A percentile compares a stretch with the other conserved stretches of the same genome.
Conservation (phyloP, 192 early-diverging fungal genomes). For the Backusella psychrophila region DNA sequence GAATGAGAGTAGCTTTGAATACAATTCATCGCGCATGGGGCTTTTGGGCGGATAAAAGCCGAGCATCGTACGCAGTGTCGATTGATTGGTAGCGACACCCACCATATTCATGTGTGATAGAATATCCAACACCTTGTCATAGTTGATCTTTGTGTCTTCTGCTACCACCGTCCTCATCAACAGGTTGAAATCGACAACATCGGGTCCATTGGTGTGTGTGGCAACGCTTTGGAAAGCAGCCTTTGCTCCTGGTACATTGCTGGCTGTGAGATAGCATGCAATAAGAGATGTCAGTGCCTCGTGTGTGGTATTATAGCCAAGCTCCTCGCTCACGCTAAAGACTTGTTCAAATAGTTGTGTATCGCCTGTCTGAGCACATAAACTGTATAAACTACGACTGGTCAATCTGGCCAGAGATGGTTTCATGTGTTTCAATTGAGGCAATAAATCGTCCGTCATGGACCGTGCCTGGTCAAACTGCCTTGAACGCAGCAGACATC, state of each 20-base stretch:
- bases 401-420: neutral
- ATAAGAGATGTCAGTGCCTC: slow-evolving; percentile 22
- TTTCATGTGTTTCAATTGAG: neutral
- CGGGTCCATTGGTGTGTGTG: slow-evolving; percentile 20
- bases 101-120: slow-evolving; percentile 28
- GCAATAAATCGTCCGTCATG: neutral
- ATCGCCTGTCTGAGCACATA: slow-evolving; percentile 25
- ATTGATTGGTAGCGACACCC: slow-evolving; percentile 14
- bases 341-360: neutral
- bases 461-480: neutral
- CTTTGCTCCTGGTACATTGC: slow-evolving; percentile 6
- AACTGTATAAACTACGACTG: neutral
- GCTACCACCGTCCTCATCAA: slow-evolving; percentile 14
- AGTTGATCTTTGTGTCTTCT: neutral
- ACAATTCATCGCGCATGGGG: neutral
- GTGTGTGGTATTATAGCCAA: slow-evolving; percentile 5
- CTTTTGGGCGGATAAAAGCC: slow-evolving; percentile 18
- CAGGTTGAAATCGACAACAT: slow-evolving; percentile 31
- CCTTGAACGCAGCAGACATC: neutral
- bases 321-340: neutral
- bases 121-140: slow-evolving; percentile 24
- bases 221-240: slow-evolving; percentile 13
- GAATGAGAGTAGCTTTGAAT: neutral
- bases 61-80: slow-evolving; percentile 20
- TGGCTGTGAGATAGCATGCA: slow-evolving; percentile 19